Evolutionary conservation across 176 grass and related monocot genomes (phyloP), one percentile per base, ranked within the genome.

Genomic region (Saccharum officinarum): DNA sequence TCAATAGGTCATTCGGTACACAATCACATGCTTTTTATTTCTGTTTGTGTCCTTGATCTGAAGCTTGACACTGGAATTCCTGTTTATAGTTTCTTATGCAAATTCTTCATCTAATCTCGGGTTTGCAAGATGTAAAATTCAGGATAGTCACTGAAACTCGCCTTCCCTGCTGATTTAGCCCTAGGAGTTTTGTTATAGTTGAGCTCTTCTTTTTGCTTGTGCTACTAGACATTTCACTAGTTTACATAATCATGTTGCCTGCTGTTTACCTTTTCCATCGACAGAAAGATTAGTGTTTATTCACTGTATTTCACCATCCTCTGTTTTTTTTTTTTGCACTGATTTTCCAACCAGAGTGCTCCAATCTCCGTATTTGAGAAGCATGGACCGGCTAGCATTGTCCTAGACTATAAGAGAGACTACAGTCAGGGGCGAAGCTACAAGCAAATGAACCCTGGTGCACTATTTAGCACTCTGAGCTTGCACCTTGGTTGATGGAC

Each of bases 311-410:
- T 55, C 10, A 33, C 5, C 16, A 14, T 23, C 4, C 31, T 23
- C 46, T 82, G 25, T 44, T 15, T 33, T 22, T n/a, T n/a, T n/a
- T n/a, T 8, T 49, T 33, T 2, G 14, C 46, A 49, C 46, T 16
- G 1, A 49, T 49, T 16, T 20, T 12, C 8, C 18, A 14, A 40
- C 37, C 10, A 95, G 90, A 90, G 90, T 22, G 90, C 90, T 22
- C 87, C 90, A 59, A 90, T 90, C 41, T 82, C 84, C 25, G 88
- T 92, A 22, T 65, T 95, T 49, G 90, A 95, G 83, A 90, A 89
- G 50, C 90, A 95, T 57, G 82, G 88, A 44, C 87, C 92, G 40
- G 67, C 87, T 15, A 81, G 87, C 26, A 85, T 92, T 85, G 85
- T 80, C 10, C 59, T 94, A 46, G 87, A 94, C 33, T 94, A 94